phyloP scores from a whole-genome alignment of 169 alveolate species.

The Babesia sp. region DNA sequence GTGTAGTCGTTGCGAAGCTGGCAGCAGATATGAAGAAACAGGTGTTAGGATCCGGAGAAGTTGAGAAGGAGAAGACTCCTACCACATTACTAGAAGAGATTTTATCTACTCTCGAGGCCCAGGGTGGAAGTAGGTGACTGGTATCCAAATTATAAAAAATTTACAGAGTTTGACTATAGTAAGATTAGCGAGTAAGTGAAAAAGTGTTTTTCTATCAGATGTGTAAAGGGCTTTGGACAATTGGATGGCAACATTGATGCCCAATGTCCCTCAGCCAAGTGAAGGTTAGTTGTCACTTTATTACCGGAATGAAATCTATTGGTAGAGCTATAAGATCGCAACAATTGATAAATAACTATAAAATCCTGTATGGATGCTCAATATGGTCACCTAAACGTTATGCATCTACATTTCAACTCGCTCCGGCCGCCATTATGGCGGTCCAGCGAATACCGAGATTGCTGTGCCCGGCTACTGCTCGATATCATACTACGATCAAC shows the following conservation, averaged over 20 bases:
- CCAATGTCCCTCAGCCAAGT: slow-evolving; percentile 12
- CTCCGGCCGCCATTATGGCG: neutral
- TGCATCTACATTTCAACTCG: neutral
- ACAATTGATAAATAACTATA: neutral
- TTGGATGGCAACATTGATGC: slow-evolving; percentile 51
- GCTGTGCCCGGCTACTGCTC: neutral
- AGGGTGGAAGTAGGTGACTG: slow-evolving; percentile 9
- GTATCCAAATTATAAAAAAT: neutral
- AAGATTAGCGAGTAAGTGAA: slow-evolving; percentile 44
- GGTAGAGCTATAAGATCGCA: slow-evolving; percentile 3
- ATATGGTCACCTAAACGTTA: slow-evolving; percentile 16
- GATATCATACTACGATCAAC: slow-evolving; percentile 8
- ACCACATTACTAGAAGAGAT: slow-evolving; percentile 7
- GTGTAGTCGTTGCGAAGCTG: slow-evolving; percentile 44
- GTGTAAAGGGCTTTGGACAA: slow-evolving; percentile 51
- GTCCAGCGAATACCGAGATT: neutral
- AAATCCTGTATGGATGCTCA: neutral
- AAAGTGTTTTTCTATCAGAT: neutral
- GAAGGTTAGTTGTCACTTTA: slow-evolving; percentile 6
- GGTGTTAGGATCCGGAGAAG: neutral
- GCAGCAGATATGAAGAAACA: slow-evolving; percentile 7
- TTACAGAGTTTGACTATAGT: slow-evolving; percentile 46
- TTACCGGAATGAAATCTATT: neutral
- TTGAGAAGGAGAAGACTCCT: neutral
- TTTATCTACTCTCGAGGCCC: slow-evolving; percentile 9